A percentile compares a stretch with the other conserved stretches of the same genome.
These are phyloP conservation scores for Crassisporium funariophilum DNA, from an alignment of 768 basidiomycete genomes.

Conservation along the genomic window DNA sequence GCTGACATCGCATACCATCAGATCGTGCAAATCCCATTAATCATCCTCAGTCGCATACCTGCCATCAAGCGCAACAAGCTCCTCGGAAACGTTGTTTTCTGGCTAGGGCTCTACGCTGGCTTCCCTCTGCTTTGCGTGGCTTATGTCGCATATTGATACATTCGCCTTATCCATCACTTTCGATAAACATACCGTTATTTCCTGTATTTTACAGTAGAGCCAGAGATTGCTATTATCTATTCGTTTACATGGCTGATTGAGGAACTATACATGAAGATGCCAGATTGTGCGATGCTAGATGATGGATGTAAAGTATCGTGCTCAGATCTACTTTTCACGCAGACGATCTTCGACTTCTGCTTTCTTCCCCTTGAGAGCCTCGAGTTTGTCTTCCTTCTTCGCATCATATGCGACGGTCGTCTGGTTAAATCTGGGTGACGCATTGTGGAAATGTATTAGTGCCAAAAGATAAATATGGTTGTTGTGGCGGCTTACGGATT, in stretches of 20 bases:
- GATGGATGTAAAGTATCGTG: no score
- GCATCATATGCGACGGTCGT: conserved; percentile 79
- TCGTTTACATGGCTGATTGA: no score
- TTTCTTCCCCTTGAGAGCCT: conserved; percentile 70
- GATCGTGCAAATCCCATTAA: conserved; percentile 91
- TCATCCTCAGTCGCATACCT: conserved; percentile 76
- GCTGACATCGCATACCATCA: no score
- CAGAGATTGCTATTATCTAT: no score
- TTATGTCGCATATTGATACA: conserved; percentile 43
- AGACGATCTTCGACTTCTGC: conserved; percentile 68
- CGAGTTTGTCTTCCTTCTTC: conserved; percentile 81
- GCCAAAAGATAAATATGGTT: not conserved
- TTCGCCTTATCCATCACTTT: not conserved
- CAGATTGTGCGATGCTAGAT: no score
- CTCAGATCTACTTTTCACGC: conserved; percentile 44
- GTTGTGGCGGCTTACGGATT: conserved; percentile 94
- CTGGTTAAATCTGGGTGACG: conserved; percentile 75
- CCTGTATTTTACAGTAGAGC: not conserved
- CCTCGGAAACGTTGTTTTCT: conserved; percentile 86
- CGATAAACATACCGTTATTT: not conserved
- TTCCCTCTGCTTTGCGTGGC: conserved; percentile 92
- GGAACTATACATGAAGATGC: no score
- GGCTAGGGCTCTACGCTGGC: conserved; percentile 89
- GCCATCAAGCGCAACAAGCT: conserved; percentile 79
- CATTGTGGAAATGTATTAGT: not conserved